A percentile compares a stretch with the other conserved stretches of the same genome.
Evolutionary conservation across 495 filamentous ascomycete genomes (phyloP).

Genomic region (Neurospora sp.): DNA sequence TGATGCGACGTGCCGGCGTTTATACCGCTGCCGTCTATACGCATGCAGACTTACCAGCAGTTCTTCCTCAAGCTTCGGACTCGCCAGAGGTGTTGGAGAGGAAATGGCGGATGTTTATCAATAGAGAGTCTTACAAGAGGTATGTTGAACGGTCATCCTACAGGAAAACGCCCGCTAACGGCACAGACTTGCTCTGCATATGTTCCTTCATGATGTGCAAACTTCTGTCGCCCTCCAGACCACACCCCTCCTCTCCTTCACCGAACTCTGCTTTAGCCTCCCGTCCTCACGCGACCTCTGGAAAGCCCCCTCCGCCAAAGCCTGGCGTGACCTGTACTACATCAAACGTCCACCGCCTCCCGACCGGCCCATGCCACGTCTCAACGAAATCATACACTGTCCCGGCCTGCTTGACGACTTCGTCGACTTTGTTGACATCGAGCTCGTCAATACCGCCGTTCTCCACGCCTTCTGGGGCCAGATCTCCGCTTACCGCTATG

Average conservation of each 20-base stretch:
- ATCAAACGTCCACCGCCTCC: neutral
- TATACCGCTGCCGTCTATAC: slow-evolving; percentile 3
- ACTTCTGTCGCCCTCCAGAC: slow-evolving; percentile 40
- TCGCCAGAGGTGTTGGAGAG: slow-evolving; percentile 29
- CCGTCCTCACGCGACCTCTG: slow-evolving; percentile 39
- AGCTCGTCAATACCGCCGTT: slow-evolving; percentile 35
- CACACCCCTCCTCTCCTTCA: slow-evolving; percentile 44
- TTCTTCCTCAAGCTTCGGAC: slow-evolving; percentile 27
- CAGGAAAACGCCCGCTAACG: neutral
- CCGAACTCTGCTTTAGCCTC: slow-evolving; percentile 44
- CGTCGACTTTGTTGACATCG: slow-evolving; percentile 30
- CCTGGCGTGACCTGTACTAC: slow-evolving; percentile 40
- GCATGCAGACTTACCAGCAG: neutral
- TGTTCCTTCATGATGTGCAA: slow-evolving; percentile 45
- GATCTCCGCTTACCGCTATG: slow-evolving; percentile 44
- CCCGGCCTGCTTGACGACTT: slow-evolving; percentile 18
- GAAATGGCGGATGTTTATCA: slow-evolving; percentile 39
- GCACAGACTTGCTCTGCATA: slow-evolving; percentile 37
- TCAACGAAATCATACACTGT: slow-evolving; percentile 9
- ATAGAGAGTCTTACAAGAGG: slow-evolving; percentile 31
- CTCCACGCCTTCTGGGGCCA: slow-evolving; percentile 43
- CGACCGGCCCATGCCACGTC: slow-evolving; percentile 5
- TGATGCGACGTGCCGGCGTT: slow-evolving; percentile 27
- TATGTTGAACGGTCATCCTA: neutral
- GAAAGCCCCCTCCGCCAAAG: slow-evolving; percentile 37